Evolutionary conservation across 768 basidiomycete species (phyloP).

Genomic region (Trametes villosa): DNA sequence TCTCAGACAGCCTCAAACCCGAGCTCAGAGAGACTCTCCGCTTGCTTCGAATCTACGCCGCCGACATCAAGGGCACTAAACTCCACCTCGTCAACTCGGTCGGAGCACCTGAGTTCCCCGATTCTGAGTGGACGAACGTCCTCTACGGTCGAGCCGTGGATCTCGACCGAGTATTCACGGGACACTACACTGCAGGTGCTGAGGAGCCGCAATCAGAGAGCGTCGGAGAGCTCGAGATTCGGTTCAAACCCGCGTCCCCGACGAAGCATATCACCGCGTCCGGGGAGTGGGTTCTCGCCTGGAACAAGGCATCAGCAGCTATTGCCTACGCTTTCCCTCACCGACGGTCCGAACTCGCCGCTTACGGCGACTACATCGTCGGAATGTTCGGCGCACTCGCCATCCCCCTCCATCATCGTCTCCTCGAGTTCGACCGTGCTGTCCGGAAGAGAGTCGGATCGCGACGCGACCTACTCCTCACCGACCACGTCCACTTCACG

Average conservation of each 20-base stretch:
- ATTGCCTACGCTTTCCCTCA: no score
- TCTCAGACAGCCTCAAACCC: no score
- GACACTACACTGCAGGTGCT: constrained; percentile 19
- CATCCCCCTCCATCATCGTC: constrained; percentile 1
- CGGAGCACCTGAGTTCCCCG: constrained; percentile 29
- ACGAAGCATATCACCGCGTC: constrained; percentile 21
- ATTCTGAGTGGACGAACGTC: constrained; percentile 34
- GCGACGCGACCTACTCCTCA: constrained; percentile 24
- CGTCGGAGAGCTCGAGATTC: constrained; percentile 28
- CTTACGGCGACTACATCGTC: constrained; percentile 33
- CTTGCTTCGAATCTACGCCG: no score
- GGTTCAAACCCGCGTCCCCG: constrained; percentile 10
- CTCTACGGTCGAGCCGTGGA: constrained; percentile 32
- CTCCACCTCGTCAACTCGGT: background rate
- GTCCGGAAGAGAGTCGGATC: constrained; percentile 31
- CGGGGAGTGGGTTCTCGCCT: background rate
- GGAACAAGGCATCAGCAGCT: no score
- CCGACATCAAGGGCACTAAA: constrained; percentile 4
- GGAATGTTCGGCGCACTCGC: constrained; percentile 30
- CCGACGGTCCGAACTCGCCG: background rate
- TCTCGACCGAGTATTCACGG: constrained; percentile 34
- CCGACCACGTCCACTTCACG: constrained; percentile 26
- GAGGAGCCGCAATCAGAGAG: constrained; percentile 18
- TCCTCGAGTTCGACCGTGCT: constrained; percentile 40
- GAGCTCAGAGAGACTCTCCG: no score